These are phyloP conservation scores for Calamus simplicifolius DNA, from an alignment of 176 grass and related monocot genomes.

Conservation along the genomic window DNA sequence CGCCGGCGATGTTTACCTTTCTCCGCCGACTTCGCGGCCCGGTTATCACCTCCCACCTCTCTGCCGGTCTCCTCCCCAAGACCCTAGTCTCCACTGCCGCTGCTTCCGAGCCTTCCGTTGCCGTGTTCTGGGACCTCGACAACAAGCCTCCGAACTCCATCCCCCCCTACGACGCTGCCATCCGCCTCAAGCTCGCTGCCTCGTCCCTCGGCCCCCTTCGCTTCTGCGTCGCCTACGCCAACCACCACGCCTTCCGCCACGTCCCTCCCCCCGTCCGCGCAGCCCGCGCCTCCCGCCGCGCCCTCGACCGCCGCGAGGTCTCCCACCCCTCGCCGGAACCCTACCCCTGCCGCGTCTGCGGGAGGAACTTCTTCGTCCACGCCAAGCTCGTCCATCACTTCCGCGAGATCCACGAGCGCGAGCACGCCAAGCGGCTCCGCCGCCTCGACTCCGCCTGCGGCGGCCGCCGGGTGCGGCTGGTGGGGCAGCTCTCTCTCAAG, in stretches of 20 bases:
- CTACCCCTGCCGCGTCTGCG: constrained; percentile 35
- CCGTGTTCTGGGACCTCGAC: constrained; percentile 56
- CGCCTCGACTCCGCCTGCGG: constrained; percentile 41
- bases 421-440: constrained; percentile 27
- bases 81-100: neutral
- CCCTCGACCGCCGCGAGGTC: neutral
- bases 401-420: constrained; percentile 23
- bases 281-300: neutral
- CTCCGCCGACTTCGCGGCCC: too few relatives aligned
- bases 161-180: constrained; percentile 39
- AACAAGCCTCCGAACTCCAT: constrained; percentile 35
- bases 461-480: constrained; percentile 40
- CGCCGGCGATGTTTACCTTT: too few relatives aligned
- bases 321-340: neutral
- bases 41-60: neutral
- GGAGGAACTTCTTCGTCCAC: constrained; percentile 23
- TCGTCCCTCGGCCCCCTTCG: constrained; percentile 34
- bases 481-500: constrained; percentile 45
- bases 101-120: constrained; percentile 18
- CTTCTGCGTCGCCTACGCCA: constrained; percentile 39
- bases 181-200: constrained; percentile 48
- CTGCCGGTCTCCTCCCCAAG: neutral
- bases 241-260: constrained; percentile 24
- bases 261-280: constrained; percentile 7
- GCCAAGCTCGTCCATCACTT: constrained; percentile 42